These are phyloP conservation scores for Mycena capillaripes DNA, from an alignment of 768 basidiomycete genomes.

Conservation along the genomic window DNA sequence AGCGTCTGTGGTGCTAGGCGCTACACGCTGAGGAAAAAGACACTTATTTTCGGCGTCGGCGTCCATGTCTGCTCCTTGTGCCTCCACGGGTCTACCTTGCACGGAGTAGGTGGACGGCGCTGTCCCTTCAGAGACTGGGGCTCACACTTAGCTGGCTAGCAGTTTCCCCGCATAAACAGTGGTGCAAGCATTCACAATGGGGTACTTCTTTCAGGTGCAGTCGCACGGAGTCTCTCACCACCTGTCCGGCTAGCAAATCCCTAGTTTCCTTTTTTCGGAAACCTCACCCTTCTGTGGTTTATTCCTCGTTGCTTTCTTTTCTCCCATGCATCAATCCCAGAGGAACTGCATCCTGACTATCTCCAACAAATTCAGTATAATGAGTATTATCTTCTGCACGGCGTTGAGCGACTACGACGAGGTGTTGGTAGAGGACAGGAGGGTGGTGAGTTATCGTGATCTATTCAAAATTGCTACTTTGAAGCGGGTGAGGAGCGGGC, in stretches of 20 bases:
- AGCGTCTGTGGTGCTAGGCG: no score
- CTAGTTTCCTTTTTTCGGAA: background rate
- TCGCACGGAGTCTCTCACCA: background rate
- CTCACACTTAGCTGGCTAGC: no score
- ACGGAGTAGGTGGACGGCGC: no score
- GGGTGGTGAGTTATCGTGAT: slow-evolving; percentile 52
- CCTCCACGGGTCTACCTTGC: background rate
- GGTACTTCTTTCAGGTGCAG: background rate
- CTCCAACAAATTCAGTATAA: slow-evolving; percentile 49
- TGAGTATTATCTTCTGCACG: slow-evolving; percentile 76
- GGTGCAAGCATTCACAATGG: background rate
- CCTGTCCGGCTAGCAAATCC: background rate
- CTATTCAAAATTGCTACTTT: slow-evolving; percentile 11
- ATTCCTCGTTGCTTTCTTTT: background rate
- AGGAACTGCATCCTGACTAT: background rate
- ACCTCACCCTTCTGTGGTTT: background rate
- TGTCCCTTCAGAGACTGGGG: no score
- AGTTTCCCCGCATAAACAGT: background rate
- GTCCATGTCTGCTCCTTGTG: slow-evolving; percentile 4
- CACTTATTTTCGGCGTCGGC: no score
- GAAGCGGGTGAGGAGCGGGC: background rate
- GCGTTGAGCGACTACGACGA: slow-evolving; percentile 74
- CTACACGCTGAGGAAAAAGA: no score
- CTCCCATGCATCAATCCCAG: background rate
- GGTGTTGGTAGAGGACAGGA: slow-evolving; percentile 66